Conservation (phyloP, 805 yeast genomes). For the Saccharomycopsis microspora region DNA sequence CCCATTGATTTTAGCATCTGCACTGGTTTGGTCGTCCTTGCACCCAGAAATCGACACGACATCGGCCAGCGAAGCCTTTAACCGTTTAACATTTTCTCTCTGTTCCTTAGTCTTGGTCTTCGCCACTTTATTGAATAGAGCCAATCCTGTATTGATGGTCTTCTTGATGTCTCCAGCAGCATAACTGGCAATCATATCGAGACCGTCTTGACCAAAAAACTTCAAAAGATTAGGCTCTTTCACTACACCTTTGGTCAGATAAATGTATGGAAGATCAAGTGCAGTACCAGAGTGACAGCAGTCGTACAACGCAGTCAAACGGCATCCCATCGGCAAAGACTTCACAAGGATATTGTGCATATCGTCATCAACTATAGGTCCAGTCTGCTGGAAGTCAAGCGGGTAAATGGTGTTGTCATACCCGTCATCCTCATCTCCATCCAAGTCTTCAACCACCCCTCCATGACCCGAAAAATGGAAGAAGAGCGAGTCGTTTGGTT, state of each 20-base stretch:
- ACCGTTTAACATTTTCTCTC: slow-evolving; percentile 34
- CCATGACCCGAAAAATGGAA: slow-evolving; percentile 88
- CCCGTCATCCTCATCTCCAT: slow-evolving; percentile 71
- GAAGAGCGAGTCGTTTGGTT: slow-evolving; percentile 66
- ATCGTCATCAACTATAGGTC: slow-evolving; percentile 63
- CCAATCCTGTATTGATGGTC: slow-evolving; percentile 32
- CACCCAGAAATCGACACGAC: slow-evolving; percentile 71
- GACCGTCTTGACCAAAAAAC: slow-evolving; percentile 59
- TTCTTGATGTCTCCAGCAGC: slow-evolving; percentile 41
- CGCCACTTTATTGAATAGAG: slow-evolving; percentile 32
- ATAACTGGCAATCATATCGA: slow-evolving; percentile 48
- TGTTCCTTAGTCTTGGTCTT: slow-evolving; percentile 28
- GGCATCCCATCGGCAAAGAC: slow-evolving; percentile 60
- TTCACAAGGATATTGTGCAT: slow-evolving; percentile 63
- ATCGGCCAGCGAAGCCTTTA: slow-evolving; percentile 67
- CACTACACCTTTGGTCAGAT: slow-evolving; percentile 73
- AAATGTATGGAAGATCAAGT: slow-evolving; percentile 67
- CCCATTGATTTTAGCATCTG: slow-evolving; percentile 69
- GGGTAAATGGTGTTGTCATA: slow-evolving; percentile 66
- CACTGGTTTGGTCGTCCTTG: slow-evolving; percentile 74
- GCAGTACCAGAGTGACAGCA: slow-evolving; percentile 84
- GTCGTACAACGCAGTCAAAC: slow-evolving; percentile 73
- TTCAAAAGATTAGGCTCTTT: slow-evolving; percentile 74
- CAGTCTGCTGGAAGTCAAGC: slow-evolving; percentile 54
- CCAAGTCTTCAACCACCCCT: slow-evolving; percentile 54